Conservation (phyloP, 2,329 filamentous ascomycete species). For the Parascedosporium putredinis region DNA sequence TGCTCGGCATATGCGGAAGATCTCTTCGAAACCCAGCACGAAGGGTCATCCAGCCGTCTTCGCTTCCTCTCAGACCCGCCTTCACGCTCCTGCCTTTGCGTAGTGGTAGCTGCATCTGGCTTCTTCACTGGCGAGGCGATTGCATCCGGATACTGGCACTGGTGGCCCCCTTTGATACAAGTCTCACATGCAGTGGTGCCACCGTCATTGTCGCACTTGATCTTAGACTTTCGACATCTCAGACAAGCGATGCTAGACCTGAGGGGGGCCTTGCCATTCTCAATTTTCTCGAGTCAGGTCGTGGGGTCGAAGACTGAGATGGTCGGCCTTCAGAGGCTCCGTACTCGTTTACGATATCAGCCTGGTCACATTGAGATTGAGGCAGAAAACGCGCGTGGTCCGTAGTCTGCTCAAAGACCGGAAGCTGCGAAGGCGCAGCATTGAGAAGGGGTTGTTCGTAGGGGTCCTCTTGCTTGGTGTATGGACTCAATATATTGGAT, state of each 20-base stretch:
- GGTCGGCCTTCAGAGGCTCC: background rate
- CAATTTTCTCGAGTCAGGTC: background rate
- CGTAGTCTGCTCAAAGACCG: background rate
- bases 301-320: background rate
- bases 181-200: conserved; percentile 62
- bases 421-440: background rate
- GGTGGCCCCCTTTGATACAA: conserved; percentile 60
- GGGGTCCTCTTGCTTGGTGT: conserved; percentile 4
- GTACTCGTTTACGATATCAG: conserved; percentile 3
- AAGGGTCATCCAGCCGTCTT: conserved; percentile 31
- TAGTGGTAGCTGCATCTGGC: conserved; percentile 25
- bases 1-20: conserved; percentile 38
- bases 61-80: conserved; percentile 39
- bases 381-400: background rate
- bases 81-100: conserved; percentile 30
- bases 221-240: conserved; percentile 68
- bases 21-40: conserved; percentile 2
- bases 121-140: conserved; percentile 27
- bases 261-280: conserved; percentile 39
- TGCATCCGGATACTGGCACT: conserved; percentile 59
- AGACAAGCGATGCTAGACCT: conserved; percentile 72
- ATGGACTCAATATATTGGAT: conserved; percentile 3
- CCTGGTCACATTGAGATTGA: background rate
- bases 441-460: background rate
- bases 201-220: conserved; percentile 76